phyloP scores from a whole-genome alignment of 2,329 filamentous ascomycete genomes.

The Ceratocystis papillata region DNA sequence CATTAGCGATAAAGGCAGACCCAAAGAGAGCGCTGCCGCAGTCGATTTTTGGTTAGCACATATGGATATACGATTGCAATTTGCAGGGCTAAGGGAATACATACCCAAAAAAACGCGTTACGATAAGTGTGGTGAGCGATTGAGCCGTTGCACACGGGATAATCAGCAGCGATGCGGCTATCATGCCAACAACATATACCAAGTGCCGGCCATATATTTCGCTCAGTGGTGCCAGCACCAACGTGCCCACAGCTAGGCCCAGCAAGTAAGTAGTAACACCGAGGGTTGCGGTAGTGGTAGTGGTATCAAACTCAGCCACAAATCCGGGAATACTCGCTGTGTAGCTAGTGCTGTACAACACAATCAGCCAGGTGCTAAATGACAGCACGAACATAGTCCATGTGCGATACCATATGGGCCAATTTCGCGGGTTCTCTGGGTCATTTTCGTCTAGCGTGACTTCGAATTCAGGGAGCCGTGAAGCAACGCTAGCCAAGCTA shows the following conservation, averaged over 20 bases:
- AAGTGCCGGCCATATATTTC: constrained; percentile 57
- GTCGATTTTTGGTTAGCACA: constrained; percentile 23
- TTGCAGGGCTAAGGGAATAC: constrained; percentile 28
- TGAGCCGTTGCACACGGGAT: constrained; percentile 61
- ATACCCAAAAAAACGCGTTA: constrained; percentile 61
- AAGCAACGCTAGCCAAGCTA: constrained; percentile 36
- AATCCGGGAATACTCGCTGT: constrained; percentile 61
- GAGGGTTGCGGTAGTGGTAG: constrained; percentile 54
- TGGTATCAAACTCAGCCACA: constrained; percentile 52
- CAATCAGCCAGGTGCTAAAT: constrained; percentile 41
- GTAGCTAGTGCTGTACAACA: constrained; percentile 69
- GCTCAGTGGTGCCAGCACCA: constrained; percentile 63
- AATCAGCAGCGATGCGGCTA: constrained; percentile 55
- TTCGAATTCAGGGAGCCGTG: constrained; percentile 52
- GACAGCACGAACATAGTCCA: constrained; percentile 39
- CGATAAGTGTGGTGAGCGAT: constrained; percentile 56
- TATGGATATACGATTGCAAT: constrained; percentile 20
- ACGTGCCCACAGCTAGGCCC: constrained; percentile 59
- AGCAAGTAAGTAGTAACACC: constrained; percentile 70
- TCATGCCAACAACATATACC: constrained; percentile 59
- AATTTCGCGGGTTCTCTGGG: constrained; percentile 55
- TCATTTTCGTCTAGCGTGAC: constrained; percentile 59
- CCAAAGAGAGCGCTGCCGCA: constrained; percentile 50
- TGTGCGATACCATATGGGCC: constrained; percentile 43
- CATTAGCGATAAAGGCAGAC: constrained; percentile 71